These are phyloP conservation scores for Penicillium angulare DNA, from an alignment of 495 filamentous ascomycete species.

Conservation along the genomic window DNA sequence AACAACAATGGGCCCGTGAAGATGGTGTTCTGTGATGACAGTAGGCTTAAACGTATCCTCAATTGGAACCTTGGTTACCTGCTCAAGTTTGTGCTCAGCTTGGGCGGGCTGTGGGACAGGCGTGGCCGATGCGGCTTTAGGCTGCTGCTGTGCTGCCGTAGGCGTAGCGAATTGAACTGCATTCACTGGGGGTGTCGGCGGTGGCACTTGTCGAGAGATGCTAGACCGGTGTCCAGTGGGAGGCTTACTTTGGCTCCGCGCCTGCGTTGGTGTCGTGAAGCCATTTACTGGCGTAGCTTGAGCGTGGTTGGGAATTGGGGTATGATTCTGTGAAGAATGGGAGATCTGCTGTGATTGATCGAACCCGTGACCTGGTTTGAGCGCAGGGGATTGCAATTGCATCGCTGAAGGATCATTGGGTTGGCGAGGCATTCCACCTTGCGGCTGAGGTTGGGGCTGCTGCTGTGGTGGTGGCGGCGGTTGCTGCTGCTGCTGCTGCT, in stretches of 20 bases:
- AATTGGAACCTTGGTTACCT: conserved; percentile 45
- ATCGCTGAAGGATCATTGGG: conserved; percentile 35
- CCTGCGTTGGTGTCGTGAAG: conserved; percentile 40
- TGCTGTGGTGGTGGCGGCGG: conserved; percentile 35
- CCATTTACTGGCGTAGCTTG: conserved; percentile 38
- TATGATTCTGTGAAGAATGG: conserved; percentile 37
- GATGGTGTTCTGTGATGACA: conserved; percentile 51
- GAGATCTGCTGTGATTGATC: conserved; percentile 35
- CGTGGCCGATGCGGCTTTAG: conserved; percentile 34
- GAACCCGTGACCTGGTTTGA: conserved; percentile 33
- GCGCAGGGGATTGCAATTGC: conserved; percentile 41
- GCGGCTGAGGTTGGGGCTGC: conserved; percentile 34
- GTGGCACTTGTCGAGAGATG: conserved; percentile 38
- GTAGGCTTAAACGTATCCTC: conserved; percentile 56
- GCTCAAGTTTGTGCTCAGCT: conserved; percentile 45
- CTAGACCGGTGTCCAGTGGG: conserved; percentile 36
- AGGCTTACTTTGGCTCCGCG: conserved; percentile 39
- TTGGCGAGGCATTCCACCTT: conserved; percentile 28
- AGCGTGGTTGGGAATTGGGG: conserved; percentile 32
- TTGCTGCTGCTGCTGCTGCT: not conserved
- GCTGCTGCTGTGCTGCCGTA: conserved; percentile 33
- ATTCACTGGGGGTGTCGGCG: conserved; percentile 34
- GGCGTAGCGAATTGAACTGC: conserved; percentile 30
- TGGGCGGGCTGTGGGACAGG: conserved; percentile 44
- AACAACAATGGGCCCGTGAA: conserved; percentile 65